These are phyloP conservation scores for Verticillium alfalfae DNA, from an alignment of 2,329 filamentous ascomycete species.

Conservation along the genomic window DNA sequence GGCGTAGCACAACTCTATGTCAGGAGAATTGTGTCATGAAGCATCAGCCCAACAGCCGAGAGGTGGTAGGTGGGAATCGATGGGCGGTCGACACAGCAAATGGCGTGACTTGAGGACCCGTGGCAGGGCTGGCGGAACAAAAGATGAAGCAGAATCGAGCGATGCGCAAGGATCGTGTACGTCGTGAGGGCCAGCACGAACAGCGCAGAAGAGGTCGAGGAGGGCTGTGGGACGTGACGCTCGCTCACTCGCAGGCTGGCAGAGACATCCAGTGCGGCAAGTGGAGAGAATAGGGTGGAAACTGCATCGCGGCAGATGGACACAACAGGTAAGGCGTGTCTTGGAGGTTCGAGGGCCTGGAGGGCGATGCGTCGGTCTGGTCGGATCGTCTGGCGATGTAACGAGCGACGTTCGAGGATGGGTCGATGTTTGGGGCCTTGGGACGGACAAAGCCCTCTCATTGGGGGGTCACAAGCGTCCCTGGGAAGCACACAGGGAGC, in stretches of 20 bases:
- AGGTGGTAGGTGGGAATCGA: neutral
- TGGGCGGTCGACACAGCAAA: conserved; percentile 4
- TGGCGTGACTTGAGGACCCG: conserved; percentile 10
- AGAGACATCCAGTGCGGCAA: conserved; percentile 2
- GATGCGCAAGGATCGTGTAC: neutral
- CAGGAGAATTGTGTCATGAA: conserved; percentile 11
- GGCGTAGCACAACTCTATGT: conserved; percentile 5
- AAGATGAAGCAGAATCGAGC: conserved; percentile 1
- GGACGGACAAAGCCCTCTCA: neutral
- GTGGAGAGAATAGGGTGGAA: neutral
- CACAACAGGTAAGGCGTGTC: neutral
- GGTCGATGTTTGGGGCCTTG: conserved; percentile 6
- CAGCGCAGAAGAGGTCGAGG: conserved; percentile 3
- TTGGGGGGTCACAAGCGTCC: conserved; percentile 2
- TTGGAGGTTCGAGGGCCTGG: conserved; percentile 5
- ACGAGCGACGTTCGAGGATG: conserved; percentile 25
- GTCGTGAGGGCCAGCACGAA: neutral
- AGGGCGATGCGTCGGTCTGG: conserved; percentile 27
- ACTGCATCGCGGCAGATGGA: neutral
- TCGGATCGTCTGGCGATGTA: conserved; percentile 23
- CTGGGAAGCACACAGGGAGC: neutral
- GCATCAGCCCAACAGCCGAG: conserved; percentile 2
- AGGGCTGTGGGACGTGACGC: neutral
- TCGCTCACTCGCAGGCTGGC: neutral
- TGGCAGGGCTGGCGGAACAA: conserved; percentile 8